phyloP scores from a whole-genome alignment of 2,329 filamentous ascomycete species.

The Aureobasidium sp. region DNA sequence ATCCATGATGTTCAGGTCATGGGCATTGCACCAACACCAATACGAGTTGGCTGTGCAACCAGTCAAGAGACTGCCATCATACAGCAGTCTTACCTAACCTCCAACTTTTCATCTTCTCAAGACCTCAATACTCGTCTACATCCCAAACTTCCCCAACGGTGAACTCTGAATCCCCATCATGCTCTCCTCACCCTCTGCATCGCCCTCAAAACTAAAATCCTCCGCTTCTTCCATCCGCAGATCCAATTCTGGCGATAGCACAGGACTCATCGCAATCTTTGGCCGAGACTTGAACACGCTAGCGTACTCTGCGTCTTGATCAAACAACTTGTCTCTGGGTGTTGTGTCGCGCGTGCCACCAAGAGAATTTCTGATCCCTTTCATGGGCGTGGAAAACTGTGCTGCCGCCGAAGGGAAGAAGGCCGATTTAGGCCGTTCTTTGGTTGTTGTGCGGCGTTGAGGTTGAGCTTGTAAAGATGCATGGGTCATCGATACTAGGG shows the following conservation, averaged over 20 bases:
- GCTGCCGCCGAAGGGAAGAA: slow-evolving; percentile 39
- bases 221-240: background rate
- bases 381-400: slow-evolving; percentile 44
- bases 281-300: slow-evolving; percentile 80
- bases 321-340: slow-evolving; percentile 61
- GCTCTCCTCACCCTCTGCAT: background rate
- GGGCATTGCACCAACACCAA: too few relatives aligned
- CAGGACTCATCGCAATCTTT: slow-evolving; percentile 66
- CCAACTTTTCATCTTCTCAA: too few relatives aligned
- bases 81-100: too few relatives aligned
- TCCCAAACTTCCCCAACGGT: background rate
- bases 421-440: slow-evolving; percentile 21
- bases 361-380: slow-evolving; percentile 12
- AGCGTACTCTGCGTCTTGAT: slow-evolving; percentile 63
- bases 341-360: slow-evolving; percentile 29
- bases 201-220: background rate
- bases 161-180: background rate
- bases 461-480: slow-evolving; percentile 33
- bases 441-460: background rate
- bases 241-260: background rate
- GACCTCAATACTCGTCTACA: background rate
- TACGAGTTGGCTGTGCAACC: too few relatives aligned
- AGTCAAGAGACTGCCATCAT: too few relatives aligned
- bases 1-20: too few relatives aligned
- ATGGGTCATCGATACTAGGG: slow-evolving; percentile 68